Base-by-base conservation (phyloP, 352 stramenopile species). In the Phytophthora pistaciae region DNA sequence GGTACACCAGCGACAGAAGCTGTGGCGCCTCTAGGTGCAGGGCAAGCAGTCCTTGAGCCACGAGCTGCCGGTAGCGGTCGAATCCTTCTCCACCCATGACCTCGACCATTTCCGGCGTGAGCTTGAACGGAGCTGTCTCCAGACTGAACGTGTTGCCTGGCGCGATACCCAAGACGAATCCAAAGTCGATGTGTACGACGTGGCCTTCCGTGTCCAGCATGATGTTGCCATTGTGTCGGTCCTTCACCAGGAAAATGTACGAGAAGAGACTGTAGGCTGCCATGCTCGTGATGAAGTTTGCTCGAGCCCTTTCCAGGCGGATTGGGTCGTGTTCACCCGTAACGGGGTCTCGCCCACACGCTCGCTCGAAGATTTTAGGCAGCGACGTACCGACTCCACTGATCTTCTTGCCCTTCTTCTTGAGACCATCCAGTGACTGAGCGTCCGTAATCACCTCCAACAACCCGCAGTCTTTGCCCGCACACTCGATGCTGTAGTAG, bases 101-200 rank as follows among this genome's bases (percentile, higher is more conserved):
- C 65, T 98, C 91, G 9, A 99, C 91, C 83, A 99, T 99, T 52
- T 99, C 98, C n/a, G 86, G 86, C 11, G 97, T 99, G 6, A 99
- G 85, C 76, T 99, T 99, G 89, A 99, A 99, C 10, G 98, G 97
- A 38, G 97, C 97, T 11, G 92, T 97, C 80, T 99, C 98, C 42
- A 99, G 88, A 50, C 85, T 98, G 68, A 99, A 99, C 55, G 97
- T 97, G 60, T 98, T 97, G 38, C 97, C 97, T 20, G 97, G 97
- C n/a, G 94, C 97, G 77, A 98, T 99, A 38, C 96, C 97, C 64
- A 99, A 91, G 31, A 99, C 93, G 75, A 99, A 99, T 20, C 98
- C 98, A 91, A 99, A 99, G 78, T 99, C 98, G 77, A 99, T 99
- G 83, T 99, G 96, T 56, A 99, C 91, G 20, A 99, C 76, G 73